Base-by-base conservation (phyloP, 306 rosid species). In the Neltuma alba region DNA sequence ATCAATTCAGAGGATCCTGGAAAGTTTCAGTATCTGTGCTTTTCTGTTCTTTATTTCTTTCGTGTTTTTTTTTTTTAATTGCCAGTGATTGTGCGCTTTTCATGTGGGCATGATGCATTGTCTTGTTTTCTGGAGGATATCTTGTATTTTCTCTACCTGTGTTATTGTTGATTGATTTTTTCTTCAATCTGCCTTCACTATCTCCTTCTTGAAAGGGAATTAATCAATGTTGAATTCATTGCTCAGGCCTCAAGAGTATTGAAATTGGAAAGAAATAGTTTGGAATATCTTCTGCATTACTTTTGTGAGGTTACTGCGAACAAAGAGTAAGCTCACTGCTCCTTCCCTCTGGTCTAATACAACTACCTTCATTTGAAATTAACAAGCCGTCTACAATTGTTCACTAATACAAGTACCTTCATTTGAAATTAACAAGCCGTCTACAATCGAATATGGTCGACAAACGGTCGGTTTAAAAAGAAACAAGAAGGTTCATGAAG, bases 211-310 rank as follows among this genome's bases (percentile, higher is more conserved):
- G 75, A 72, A 63, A 50, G 9, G 12, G 11, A 33, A 34, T 66
- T 67, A 55, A 79, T 34, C 25, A 12, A 16, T 75, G 68, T 57
- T 67, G 76, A 81, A 70, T 76, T 42, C 40, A 42, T 78, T 86
- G 48, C 37, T 78, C 89, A 95, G 99, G 98, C 98, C 48, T 95
- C 99, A 2, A 90, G 95, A 83, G 97, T 91, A 36, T 83, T 95
- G 76, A 91, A 91, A 80, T 66, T 91, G 86, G 98, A 93, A 85
- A 87, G 98, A 82, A 88, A 84, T 83, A 95, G 99, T 77, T 80
- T 95, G 85, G 97, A 90, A 82, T 82, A 83, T 90, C 98, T 95
- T 88, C 84, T 95, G 77, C 89, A 81, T 36, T 89, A 93, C 85
- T 88, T 76, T 75, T 93, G 99, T 81, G 94, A 82, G 69, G 92